These are phyloP conservation scores for Hymenoscyphus salicellus DNA, from an alignment of 2,329 filamentous ascomycete species.

Conservation along the genomic window DNA sequence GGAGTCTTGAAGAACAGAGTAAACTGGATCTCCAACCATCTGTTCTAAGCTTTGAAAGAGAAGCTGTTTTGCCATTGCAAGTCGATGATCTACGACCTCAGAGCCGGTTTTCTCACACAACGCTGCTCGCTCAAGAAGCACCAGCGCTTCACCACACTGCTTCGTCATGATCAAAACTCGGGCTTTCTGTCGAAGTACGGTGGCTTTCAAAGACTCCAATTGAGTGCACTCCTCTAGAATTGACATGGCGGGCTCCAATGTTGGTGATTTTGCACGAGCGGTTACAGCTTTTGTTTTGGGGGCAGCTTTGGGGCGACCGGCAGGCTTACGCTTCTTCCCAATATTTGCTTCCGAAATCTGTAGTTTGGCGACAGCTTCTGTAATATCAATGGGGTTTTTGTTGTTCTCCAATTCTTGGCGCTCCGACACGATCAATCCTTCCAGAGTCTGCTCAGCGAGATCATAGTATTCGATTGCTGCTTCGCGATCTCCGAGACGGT, in stretches of 20 bases:
- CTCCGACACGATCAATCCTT: constrained; percentile 42
- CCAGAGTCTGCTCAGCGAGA: constrained; percentile 45
- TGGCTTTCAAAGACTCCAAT: constrained; percentile 44
- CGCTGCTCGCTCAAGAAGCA: constrained; percentile 51
- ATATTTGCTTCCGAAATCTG: constrained; percentile 36
- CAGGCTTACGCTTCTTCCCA: constrained; percentile 37
- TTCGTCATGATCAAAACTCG: constrained; percentile 44
- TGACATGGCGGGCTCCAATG: constrained; percentile 18
- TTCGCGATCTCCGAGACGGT: constrained; percentile 45
- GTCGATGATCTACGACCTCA: constrained; percentile 49
- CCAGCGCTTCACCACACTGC: constrained; percentile 57
- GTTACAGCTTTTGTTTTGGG: constrained; percentile 32
- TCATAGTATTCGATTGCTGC: constrained; percentile 49
- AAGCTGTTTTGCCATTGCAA: constrained; percentile 65
- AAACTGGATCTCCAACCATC: constrained; percentile 77
- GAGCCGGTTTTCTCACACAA: constrained; percentile 42
- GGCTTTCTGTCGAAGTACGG: constrained; percentile 51
- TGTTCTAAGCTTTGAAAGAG: constrained; percentile 66
- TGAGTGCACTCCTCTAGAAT: constrained; percentile 36
- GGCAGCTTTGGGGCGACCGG: constrained; percentile 29
- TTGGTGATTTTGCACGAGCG: constrained; percentile 26
- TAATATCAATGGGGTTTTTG: constrained; percentile 21
- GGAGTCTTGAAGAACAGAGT: constrained; percentile 87
- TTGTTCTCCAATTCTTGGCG: constrained; percentile 27
- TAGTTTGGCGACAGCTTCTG: constrained; percentile 27